Conservation (phyloP, 129 eudicot genomes). For the Lactuca saligna region DNA sequence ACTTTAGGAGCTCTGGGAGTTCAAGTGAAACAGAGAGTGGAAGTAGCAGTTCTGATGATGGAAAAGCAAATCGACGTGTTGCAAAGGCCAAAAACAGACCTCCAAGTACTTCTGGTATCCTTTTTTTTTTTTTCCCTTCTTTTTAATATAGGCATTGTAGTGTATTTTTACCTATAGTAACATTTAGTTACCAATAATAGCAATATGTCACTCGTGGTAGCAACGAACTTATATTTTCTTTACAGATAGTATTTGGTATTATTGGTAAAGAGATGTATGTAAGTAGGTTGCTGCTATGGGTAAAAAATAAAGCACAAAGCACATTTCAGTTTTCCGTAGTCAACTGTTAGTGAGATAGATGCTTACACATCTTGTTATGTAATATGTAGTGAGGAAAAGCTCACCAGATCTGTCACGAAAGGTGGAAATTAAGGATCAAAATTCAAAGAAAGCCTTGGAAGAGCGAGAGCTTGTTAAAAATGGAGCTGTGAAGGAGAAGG, state of each 20-base stretch:
- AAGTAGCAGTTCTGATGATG: conserved; percentile 72
- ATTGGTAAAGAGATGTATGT: too few species aligned
- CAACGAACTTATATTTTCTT: too few species aligned
- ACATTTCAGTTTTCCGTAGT: too few species aligned
- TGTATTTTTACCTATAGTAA: too few species aligned
- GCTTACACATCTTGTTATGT: conserved; percentile 1
- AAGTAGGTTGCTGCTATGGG: too few species aligned
- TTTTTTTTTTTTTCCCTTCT: not conserved
- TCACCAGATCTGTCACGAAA: conserved; percentile 21
- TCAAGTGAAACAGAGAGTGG: conserved; percentile 64
- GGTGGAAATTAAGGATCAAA: conserved; percentile 30
- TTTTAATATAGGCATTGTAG: not conserved
- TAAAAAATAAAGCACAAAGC: too few species aligned
- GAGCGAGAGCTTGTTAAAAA: conserved; percentile 50
- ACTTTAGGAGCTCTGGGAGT: conserved; percentile 52
- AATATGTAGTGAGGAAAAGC: conserved; percentile 31
- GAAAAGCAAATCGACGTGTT: conserved; percentile 35
- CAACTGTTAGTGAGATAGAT: not conserved
- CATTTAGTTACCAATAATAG: too few species aligned
- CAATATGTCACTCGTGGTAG: too few species aligned
- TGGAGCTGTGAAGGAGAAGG: conserved; percentile 34
- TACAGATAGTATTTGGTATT: too few species aligned
- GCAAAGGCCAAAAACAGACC: conserved; percentile 31
- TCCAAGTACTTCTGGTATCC: conserved; percentile 38
- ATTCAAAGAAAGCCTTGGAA: conserved; percentile 33